Conservation (phyloP, 78 protist genomes). For the Dictyostelium brefeldianum region DNA sequence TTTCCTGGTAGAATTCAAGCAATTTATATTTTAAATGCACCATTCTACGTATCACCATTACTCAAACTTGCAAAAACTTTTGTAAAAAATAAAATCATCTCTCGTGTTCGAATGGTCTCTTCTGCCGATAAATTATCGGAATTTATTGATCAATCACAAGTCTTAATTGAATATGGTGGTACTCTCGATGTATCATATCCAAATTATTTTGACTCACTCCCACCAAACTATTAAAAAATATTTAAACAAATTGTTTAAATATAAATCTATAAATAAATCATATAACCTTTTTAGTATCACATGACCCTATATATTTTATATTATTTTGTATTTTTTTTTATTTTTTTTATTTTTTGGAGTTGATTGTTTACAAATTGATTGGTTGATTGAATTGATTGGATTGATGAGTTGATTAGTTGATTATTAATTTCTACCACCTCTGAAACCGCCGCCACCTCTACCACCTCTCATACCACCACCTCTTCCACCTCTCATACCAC, state of each 20-base stretch:
- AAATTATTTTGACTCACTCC: conserved; percentile 30
- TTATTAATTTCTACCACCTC: conserved; percentile 13
- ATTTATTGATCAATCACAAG: not conserved
- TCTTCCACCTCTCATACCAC: conserved; percentile 56
- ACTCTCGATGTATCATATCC: not conserved
- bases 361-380: too few relatives aligned
- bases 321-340: too few relatives aligned
- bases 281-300: too few relatives aligned
- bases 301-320: too few relatives aligned
- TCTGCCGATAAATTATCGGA: not conserved
- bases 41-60: conserved; percentile 17
- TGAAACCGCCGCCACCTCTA: conserved; percentile 47
- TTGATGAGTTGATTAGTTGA: too few relatives aligned
- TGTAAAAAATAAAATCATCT: conserved; percentile 29
- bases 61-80: conserved; percentile 33
- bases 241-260: too few relatives aligned
- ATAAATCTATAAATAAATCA: too few relatives aligned
- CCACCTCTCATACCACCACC: conserved; percentile 64
- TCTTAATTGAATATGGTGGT: conserved; percentile 59
- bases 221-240: conserved; percentile 28
- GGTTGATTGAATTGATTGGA: too few relatives aligned
- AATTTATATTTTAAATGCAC: conserved; percentile 43
- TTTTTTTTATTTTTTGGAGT: too few relatives aligned
- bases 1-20: conserved; percentile 57
- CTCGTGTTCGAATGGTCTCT: not conserved